Conservation (phyloP, 176 grass and related monocot genomes). For the Cenchrus purpureus region DNA sequence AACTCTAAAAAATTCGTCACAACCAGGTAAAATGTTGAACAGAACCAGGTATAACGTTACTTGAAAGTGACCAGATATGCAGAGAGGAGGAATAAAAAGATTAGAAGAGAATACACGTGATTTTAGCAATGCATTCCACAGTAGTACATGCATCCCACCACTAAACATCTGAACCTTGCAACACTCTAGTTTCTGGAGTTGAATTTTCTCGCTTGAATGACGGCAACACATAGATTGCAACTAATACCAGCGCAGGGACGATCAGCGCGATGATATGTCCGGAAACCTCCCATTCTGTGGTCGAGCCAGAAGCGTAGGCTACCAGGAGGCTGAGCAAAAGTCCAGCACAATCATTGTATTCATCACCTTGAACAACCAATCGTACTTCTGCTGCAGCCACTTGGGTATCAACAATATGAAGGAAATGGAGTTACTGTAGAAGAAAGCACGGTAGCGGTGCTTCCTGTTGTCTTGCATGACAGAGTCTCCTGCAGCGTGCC, state of each 20-base stretch:
- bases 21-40: too few relatives aligned
- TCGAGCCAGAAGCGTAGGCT: slow-evolving; percentile 38
- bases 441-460: background rate
- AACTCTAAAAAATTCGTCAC: too few relatives aligned
- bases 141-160: too few relatives aligned
- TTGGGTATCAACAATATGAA: background rate
- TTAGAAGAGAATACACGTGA: background rate
- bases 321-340: slow-evolving; percentile 22
- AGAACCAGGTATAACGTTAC: background rate
- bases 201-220: background rate
- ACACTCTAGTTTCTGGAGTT: too few relatives aligned
- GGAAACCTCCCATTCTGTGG: background rate
- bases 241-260: slow-evolving; percentile 13
- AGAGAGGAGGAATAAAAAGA: background rate
- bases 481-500: background rate
- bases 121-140: too few relatives aligned
- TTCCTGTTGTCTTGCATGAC: background rate
- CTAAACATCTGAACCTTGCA: background rate
- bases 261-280: slow-evolving; percentile 29
- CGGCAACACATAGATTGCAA: background rate
- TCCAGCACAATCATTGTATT: background rate
- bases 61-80: background rate
- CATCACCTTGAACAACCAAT: background rate
- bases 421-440: background rate
- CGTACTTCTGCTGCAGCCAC: background rate